Evolutionary conservation across 768 basidiomycete species (phyloP), one percentile per base, ranked within the genome.

Genomic region (Lyophyllum shimeji): DNA sequence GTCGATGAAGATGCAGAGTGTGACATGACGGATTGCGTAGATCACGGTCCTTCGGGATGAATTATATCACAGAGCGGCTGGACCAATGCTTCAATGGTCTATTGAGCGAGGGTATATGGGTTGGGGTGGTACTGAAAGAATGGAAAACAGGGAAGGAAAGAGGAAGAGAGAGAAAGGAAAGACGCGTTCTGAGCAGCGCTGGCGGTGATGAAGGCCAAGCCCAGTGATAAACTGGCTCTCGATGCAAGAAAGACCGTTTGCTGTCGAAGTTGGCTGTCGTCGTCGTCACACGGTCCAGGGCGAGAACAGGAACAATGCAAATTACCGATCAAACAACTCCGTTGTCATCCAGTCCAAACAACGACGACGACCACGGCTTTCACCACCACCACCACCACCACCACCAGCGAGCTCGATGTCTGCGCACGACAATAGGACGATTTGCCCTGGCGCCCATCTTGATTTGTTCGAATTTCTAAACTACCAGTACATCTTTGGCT

Each of bases 1-100:
- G 76, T 72, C 52, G 80, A 77, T 46, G 80, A 73, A 57, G 80
- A 74, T 34, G 81, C 76, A 63, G 82, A 70, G 57, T 74, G 66
- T 57, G 83, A 82, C 82, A 85, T 77, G 53, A 70, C 67, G 53
- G 54, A 65, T 69, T 59, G 61, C 53, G 34, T 33, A 34, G 58
- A 59, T 59, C 50, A 63, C 58, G 43, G 59, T 52, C 52, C 23
- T 59, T 52, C 29, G n/a, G 40, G 47, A 47, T 59, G 55, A 51
- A 42, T 54, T 55, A 56, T 61, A 55, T 58, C 53, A 47, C 61
- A 61, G 57, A 54, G 34, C 53, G 56, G 60, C 59, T 54, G 52
- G 40, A 40, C 33, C 58, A 52, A 58, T 55, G 53, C 58, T 61
- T 56, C 45, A 39, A 52, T 57, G 20, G 39, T 51, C 59, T 52